These are phyloP conservation scores for Chimonanthus praecox DNA, from an alignment of 164 flowering plant species.

Conservation along the genomic window DNA sequence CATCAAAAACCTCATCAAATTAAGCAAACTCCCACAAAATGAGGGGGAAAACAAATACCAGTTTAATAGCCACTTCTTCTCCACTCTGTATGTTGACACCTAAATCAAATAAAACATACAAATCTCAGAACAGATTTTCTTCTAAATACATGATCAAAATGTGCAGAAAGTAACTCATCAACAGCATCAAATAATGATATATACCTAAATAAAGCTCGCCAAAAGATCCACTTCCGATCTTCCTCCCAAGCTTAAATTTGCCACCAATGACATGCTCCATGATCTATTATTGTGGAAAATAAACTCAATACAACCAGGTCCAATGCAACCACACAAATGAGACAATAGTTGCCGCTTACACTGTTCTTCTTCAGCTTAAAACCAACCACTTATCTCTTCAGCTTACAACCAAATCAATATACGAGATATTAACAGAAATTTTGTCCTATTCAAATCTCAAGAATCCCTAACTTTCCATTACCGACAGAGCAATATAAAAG, in stretches of 20 bases:
- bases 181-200: background rate
- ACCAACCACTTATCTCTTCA: too few relatives aligned
- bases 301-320: background rate
- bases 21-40: background rate
- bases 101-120: conserved; percentile 19
- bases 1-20: background rate
- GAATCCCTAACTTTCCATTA: background rate
- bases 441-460: background rate
- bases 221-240: conserved; percentile 66
- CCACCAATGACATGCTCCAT: conserved; percentile 37
- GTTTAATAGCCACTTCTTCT: conserved; percentile 70
- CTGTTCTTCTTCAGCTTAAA: too few relatives aligned
- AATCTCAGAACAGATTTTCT: background rate
- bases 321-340: background rate
- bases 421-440: too few relatives aligned
- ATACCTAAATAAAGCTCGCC: conserved; percentile 44
- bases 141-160: background rate
- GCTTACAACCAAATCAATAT: too few relatives aligned
- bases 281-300: background rate
- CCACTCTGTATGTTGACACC: conserved; percentile 70
- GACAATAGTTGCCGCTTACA: too few relatives aligned
- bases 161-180: background rate
- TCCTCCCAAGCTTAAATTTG: conserved; percentile 51
- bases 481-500: background rate
- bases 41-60: conserved; percentile 17